Percentiles rank a stretch among this genome's conserved stretches.
These are phyloP conservation scores for Podaxis sp. DNA, from an alignment of 768 basidiomycete genomes.

Conservation along the genomic window DNA sequence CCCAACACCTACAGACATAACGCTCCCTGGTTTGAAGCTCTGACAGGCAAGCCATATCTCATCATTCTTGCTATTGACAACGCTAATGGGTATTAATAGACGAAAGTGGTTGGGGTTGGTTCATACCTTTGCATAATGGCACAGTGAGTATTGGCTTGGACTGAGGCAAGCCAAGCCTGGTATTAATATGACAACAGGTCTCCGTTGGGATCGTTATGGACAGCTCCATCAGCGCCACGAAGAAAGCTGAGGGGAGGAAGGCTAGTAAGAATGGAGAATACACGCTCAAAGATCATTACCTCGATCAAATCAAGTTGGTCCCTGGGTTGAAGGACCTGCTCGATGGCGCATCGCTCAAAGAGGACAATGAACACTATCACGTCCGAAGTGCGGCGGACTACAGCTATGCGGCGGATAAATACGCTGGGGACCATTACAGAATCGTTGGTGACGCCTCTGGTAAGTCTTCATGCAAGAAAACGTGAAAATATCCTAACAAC, in stretches of 20 bases:
- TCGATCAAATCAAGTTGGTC: slow-evolving; percentile 22
- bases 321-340: slow-evolving; percentile 22
- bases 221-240: slow-evolving; percentile 24
- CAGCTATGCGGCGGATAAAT: slow-evolving; percentile 27
- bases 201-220: slow-evolving; percentile 53
- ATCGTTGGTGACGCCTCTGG: slow-evolving; percentile 30
- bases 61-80: not conserved
- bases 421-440: slow-evolving; percentile 28
- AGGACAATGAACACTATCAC: slow-evolving; percentile 12
- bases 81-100: slow-evolving; percentile 24
- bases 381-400: slow-evolving; percentile 30
- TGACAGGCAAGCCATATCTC: slow-evolving; percentile 19
- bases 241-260: slow-evolving; percentile 20
- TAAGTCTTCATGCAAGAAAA: slow-evolving; percentile 2
- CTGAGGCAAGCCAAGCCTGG: not conserved
- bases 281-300: slow-evolving; percentile 23
- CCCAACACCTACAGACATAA: slow-evolving; percentile 27
- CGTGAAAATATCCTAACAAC: not conserved
- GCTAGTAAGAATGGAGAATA: slow-evolving; percentile 8
- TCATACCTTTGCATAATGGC: slow-evolving; percentile 46
- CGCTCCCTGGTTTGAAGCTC: slow-evolving; percentile 31
- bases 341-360: slow-evolving; percentile 21
- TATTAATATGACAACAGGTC: slow-evolving; percentile 16
- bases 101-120: slow-evolving; percentile 56
- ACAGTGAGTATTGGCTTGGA: slow-evolving; percentile 15